Percentiles rank a stretch among this genome's conserved stretches.
Evolutionary conservation across 108 stramenopile species (phyloP).

Genomic region (Heterococcus sp.): DNA sequence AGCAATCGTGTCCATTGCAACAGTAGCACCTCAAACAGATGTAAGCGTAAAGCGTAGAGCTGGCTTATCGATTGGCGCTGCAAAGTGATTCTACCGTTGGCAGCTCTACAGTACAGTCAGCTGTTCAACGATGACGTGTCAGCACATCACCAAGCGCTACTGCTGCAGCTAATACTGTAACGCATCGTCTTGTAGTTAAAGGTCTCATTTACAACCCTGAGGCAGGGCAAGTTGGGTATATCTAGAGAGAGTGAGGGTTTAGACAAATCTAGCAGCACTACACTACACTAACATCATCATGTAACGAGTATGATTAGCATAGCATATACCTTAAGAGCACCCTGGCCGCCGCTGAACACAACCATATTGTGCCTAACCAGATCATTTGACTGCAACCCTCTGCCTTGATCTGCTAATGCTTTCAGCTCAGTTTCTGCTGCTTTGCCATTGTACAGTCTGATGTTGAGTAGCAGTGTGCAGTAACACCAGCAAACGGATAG

Average conservation of each 20-base stretch:
- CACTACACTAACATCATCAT: no score
- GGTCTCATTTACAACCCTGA: no score
- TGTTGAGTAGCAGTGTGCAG: neutral
- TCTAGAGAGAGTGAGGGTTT: neutral
- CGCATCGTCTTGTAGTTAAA: no score
- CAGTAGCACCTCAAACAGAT: no score
- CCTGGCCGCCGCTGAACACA: conserved; percentile 69
- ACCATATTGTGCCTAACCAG: conserved; percentile 73
- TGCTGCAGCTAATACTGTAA: no score
- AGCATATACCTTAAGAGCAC: conserved; percentile 52
- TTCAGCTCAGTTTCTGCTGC: conserved; percentile 74
- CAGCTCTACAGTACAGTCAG: no score
- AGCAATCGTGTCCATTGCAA: no score
- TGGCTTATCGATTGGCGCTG: neutral
- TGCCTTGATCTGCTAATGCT: conserved; percentile 54
- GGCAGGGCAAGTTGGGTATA: neutral
- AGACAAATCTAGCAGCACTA: no score
- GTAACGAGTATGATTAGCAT: neutral
- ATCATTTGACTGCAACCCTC: conserved; percentile 55
- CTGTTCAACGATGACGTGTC: no score
- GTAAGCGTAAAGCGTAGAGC: no score
- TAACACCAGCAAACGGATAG: no score
- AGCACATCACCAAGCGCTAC: no score
- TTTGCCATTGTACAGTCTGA: conserved; percentile 76
- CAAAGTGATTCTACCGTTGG: neutral